Evolutionary conservation across 2,329 filamentous ascomycete genomes (phyloP).

Genomic region (Neofusicoccum umdonicola): DNA sequence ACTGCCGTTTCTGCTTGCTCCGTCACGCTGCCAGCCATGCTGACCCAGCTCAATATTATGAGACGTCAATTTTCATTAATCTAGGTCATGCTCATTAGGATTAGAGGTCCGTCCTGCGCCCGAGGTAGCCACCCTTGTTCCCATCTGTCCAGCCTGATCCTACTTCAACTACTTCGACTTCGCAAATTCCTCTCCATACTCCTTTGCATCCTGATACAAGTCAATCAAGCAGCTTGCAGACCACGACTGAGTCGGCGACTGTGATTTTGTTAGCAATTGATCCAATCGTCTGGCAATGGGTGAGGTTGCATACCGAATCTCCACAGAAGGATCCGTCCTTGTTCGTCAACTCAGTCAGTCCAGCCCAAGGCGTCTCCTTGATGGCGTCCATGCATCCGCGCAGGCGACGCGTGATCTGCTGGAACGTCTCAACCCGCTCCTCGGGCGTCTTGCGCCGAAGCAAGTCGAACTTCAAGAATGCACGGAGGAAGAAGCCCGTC

Average conservation of each 20-base stretch:
- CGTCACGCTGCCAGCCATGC: neutral
- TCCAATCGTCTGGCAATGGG: slow-evolving; percentile 18
- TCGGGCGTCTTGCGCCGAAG: slow-evolving; percentile 64
- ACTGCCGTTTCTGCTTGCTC: neutral
- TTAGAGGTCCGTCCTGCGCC: neutral
- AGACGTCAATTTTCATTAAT: neutral
- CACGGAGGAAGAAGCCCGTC: slow-evolving; percentile 90
- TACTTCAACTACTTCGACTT: neutral
- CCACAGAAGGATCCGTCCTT: slow-evolving; percentile 78
- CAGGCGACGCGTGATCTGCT: slow-evolving; percentile 85
- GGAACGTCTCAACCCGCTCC: slow-evolving; percentile 82
- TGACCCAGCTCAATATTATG: neutral
- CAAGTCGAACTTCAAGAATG: slow-evolving; percentile 86
- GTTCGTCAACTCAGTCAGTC: slow-evolving; percentile 88
- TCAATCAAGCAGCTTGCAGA: slow-evolving; percentile 93
- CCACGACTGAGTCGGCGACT: slow-evolving; percentile 96
- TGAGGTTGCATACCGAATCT: slow-evolving; percentile 70
- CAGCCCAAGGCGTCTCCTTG: slow-evolving; percentile 77
- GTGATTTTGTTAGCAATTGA: slow-evolving; percentile 30
- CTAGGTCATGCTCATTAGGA: slow-evolving; percentile 10
- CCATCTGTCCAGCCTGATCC: neutral
- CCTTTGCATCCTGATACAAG: slow-evolving; percentile 85
- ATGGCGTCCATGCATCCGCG: slow-evolving; percentile 84
- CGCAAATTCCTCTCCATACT: slow-evolving; percentile 23
- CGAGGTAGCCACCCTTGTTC: neutral